Evolutionary conservation across 2,329 filamentous ascomycete species (phyloP).

Genomic region (Coniella vitis): DNA sequence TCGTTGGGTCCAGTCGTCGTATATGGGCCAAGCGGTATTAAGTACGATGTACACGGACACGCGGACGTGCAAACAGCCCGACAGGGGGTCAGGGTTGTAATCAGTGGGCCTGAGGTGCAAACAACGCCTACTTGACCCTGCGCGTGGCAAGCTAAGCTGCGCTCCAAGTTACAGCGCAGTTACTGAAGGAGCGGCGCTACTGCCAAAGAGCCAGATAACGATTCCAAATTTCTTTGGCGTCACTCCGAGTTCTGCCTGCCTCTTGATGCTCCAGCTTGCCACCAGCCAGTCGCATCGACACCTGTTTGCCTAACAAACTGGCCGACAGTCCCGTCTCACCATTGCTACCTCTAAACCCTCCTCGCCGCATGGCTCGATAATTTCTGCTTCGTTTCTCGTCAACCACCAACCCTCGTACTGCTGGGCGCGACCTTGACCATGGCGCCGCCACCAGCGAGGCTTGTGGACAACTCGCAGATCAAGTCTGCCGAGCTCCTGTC

Average conservation of each 20-base stretch:
- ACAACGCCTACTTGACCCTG: no score
- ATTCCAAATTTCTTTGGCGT: constrained; percentile 14
- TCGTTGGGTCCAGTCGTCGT: no score
- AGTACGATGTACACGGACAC: no score
- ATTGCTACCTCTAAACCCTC: background rate
- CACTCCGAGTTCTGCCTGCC: constrained; percentile 3
- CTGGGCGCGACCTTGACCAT: constrained; percentile 31
- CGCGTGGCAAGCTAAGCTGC: background rate
- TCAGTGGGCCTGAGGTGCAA: no score
- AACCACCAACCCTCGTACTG: constrained; percentile 1
- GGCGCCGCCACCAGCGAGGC: constrained; percentile 39
- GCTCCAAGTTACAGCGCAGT: background rate
- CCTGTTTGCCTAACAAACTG: background rate
- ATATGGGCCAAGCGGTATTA: no score
- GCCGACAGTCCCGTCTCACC: background rate
- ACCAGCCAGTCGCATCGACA: background rate
- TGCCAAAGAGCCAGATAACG: constrained; percentile 15
- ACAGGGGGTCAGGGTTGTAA: no score
- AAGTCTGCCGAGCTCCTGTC: constrained; percentile 81
- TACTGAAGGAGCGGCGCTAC: background rate
- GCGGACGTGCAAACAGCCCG: no score
- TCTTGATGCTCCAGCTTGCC: background rate
- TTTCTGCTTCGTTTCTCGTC: background rate
- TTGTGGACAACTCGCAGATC: constrained; percentile 91
- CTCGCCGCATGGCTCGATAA: constrained; percentile 5